These are phyloP conservation scores for Saussurea involucrata DNA, from an alignment of 129 eudicot species.

Conservation along the genomic window DNA sequence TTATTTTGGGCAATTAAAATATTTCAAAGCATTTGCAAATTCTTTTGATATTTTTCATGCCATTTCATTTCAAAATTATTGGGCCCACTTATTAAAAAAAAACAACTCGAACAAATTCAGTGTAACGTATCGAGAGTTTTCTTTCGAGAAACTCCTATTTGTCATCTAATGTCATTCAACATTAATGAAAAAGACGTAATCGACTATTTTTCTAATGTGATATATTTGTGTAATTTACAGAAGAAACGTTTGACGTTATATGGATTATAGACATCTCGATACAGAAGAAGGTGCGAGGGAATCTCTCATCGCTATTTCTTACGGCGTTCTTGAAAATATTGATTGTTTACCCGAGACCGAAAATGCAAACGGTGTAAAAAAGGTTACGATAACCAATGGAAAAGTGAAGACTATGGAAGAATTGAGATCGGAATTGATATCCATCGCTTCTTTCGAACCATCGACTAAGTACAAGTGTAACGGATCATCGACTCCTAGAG, in stretches of 20 bases:
- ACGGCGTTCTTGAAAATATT: neutral
- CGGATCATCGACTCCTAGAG: neutral
- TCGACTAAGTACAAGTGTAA: neutral
- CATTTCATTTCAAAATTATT: no score
- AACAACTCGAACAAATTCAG: neutral
- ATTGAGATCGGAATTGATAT: slow-evolving; percentile 11
- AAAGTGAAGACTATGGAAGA: neutral
- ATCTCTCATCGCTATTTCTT: slow-evolving; percentile 24
- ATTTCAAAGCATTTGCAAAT: no score
- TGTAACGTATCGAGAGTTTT: no score
- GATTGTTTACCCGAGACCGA: neutral
- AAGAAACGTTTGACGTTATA: neutral
- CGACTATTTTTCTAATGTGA: neutral
- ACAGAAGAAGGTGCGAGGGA: slow-evolving; percentile 24
- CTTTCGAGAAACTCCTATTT: neutral
- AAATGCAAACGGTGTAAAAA: slow-evolving; percentile 1
- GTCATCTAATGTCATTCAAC: neutral
- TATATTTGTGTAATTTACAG: neutral
- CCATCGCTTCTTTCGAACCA: neutral
- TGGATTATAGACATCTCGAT: slow-evolving; percentile 25
- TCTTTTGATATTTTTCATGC: no score
- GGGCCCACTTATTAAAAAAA: neutral
- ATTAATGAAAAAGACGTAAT: neutral
- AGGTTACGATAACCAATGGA: neutral
- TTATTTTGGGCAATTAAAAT: no score